phyloP scores from a whole-genome alignment of 768 basidiomycete species.

The Russula lepida region DNA sequence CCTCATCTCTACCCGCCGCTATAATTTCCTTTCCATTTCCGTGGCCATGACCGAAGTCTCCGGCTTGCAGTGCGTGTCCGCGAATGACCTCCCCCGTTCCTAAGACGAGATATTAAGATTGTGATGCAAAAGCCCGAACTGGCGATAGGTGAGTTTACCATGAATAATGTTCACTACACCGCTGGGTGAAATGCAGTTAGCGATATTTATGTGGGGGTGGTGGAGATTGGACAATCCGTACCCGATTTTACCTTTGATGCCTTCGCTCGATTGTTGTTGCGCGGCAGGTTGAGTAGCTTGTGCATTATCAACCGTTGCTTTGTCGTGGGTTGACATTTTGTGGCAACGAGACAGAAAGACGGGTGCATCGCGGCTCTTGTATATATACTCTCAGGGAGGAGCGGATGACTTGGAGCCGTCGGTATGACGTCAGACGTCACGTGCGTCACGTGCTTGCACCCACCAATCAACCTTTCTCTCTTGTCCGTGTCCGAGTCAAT shows the following conservation, averaged over 20 bases:
- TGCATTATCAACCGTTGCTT: neutral
- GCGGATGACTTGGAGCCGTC: too few relatives aligned
- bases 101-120: neutral
- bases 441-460: too few relatives aligned
- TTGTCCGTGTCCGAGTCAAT: too few relatives aligned
- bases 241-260: neutral
- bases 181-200: neutral
- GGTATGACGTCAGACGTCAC: too few relatives aligned
- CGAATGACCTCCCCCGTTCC: slow-evolving; percentile 5
- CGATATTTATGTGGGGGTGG: neutral
- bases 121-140: neutral
- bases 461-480: too few relatives aligned
- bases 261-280: too few relatives aligned
- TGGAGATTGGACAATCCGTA: neutral
- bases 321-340: neutral
- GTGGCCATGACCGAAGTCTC: neutral
- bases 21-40: neutral
- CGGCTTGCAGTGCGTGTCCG: neutral
- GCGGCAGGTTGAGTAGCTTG: neutral
- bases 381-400: too few relatives aligned
- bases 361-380: neutral
- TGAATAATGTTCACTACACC: slow-evolving; percentile 1
- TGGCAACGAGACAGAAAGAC: neutral
- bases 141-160: neutral
- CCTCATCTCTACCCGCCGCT: slow-evolving; percentile 2